These are phyloP conservation scores for Emmonsia crescens DNA, from an alignment of 2,329 filamentous ascomycete genomes.

Conservation along the genomic window DNA sequence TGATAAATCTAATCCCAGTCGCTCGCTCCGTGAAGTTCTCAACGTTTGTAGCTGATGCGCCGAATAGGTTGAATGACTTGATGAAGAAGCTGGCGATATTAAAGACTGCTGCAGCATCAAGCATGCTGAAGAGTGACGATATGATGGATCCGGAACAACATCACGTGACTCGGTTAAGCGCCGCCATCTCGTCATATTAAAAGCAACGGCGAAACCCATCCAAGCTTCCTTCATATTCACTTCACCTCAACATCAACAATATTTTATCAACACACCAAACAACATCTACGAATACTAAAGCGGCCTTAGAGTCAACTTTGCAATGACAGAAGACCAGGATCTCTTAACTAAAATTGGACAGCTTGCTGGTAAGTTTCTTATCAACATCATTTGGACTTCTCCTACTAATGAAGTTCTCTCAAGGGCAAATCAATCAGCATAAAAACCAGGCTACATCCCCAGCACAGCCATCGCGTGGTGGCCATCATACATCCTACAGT, in stretches of 20 bases:
- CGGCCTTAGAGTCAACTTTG: background rate
- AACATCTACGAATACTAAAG: background rate
- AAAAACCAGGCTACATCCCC: constrained; percentile 45
- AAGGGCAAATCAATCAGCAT: constrained; percentile 70
- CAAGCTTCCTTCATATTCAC: background rate
- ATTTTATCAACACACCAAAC: background rate
- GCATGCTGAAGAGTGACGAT: background rate
- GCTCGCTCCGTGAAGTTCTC: background rate
- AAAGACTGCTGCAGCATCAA: no score
- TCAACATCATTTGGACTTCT: constrained; percentile 21
- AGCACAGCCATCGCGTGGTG: constrained; percentile 13
- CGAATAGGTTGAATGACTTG: background rate
- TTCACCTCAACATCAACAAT: background rate
- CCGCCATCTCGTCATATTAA: background rate
- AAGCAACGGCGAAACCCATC: background rate
- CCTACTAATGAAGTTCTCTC: background rate
- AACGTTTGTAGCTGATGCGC: background rate
- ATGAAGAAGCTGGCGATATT: no score
- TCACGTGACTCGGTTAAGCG: background rate
- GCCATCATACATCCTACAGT: constrained; percentile 18
- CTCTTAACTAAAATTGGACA: constrained; percentile 46
- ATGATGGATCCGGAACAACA: background rate
- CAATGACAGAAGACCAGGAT: constrained; percentile 45
- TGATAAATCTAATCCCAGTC: background rate
- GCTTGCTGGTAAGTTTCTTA: constrained; percentile 40